These are phyloP conservation scores for Ganoderma meredithae DNA, from an alignment of 1,284 basidiomycete species.

Conservation along the genomic window DNA sequence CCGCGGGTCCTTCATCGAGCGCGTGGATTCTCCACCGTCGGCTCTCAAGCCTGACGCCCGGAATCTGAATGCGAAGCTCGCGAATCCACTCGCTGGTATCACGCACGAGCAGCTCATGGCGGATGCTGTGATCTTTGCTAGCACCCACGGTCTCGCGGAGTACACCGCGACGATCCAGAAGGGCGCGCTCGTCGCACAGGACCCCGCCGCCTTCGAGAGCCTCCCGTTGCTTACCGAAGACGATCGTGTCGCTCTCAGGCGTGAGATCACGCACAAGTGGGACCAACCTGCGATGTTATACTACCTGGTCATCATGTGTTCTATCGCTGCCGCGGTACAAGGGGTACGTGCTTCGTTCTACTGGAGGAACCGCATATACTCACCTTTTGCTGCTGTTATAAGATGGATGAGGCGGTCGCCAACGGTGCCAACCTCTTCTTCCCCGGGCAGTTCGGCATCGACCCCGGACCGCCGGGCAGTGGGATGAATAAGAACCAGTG, in stretches of 20 bases:
- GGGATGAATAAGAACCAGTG: slow-evolving; percentile 57
- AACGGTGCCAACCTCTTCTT: slow-evolving; percentile 81
- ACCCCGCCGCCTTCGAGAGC: slow-evolving; percentile 58
- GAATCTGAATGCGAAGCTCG: slow-evolving; percentile 49
- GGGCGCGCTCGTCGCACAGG: slow-evolving; percentile 70
- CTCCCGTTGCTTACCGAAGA: slow-evolving; percentile 63
- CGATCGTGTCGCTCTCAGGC: slow-evolving; percentile 59
- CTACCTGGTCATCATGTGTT: slow-evolving; percentile 65
- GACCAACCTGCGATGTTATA: slow-evolving; percentile 64
- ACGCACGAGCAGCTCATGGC: slow-evolving; percentile 61
- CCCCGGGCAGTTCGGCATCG: slow-evolving; percentile 65
- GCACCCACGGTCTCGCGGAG: slow-evolving; percentile 57
- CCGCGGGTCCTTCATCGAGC: slow-evolving; percentile 34
- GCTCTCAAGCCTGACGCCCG: slow-evolving; percentile 28
- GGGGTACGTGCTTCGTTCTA: slow-evolving; percentile 50
- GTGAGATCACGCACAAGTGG: slow-evolving; percentile 73
- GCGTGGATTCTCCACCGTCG: slow-evolving; percentile 35
- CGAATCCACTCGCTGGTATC: slow-evolving; percentile 66
- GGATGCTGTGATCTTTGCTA: slow-evolving; percentile 64
- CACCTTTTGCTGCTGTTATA: neutral
- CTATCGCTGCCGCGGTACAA: slow-evolving; percentile 74
- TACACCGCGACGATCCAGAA: slow-evolving; percentile 58
- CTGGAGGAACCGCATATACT: neutral
- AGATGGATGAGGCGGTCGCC: slow-evolving; percentile 75
- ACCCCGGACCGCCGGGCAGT: slow-evolving; percentile 26